Evolutionary conservation across 164 flowering plant species (phyloP).

Genomic region (Santalum album): DNA sequence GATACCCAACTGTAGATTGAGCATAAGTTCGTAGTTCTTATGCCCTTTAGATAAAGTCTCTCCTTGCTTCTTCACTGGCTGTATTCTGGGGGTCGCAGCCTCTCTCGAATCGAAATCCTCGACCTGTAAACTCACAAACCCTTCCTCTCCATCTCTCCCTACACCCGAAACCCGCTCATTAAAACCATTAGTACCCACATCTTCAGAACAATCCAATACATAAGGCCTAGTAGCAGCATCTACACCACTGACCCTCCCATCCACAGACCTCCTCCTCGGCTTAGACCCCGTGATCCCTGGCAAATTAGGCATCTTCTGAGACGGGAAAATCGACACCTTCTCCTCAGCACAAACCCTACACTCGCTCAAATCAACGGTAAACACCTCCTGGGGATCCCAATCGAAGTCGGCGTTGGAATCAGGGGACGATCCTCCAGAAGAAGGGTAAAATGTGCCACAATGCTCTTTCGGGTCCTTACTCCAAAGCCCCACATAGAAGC

Average conservation of each 20-base stretch:
- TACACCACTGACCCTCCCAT: constrained; percentile 26
- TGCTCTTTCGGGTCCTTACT: constrained; percentile 49
- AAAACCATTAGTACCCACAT: neutral
- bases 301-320: constrained; percentile 37
- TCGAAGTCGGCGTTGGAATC: constrained; percentile 18
- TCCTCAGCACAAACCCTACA: constrained; percentile 27
- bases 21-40: constrained; percentile 82
- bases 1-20: constrained; percentile 76
- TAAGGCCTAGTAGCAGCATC: neutral
- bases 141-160: constrained; percentile 16
- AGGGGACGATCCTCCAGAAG: constrained; percentile 11
- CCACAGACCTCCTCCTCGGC: constrained; percentile 25
- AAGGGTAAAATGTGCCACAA: constrained; percentile 58
- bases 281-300: constrained; percentile 13
- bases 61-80: constrained; percentile 48
- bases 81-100: constrained; percentile 10
- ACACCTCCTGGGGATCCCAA: constrained; percentile 44
- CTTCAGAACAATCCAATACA: constrained; percentile 9
- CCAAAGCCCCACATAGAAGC: constrained; percentile 70
- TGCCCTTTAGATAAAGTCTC: constrained; percentile 59
- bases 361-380: constrained; percentile 23
- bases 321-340: constrained; percentile 31
- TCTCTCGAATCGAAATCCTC: constrained; percentile 14
- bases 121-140: constrained; percentile 7
- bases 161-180: constrained; percentile 1